Evolutionary conservation across 1,139 yeast species (phyloP).

Genomic region (Blastobotrys buckinghamii): DNA sequence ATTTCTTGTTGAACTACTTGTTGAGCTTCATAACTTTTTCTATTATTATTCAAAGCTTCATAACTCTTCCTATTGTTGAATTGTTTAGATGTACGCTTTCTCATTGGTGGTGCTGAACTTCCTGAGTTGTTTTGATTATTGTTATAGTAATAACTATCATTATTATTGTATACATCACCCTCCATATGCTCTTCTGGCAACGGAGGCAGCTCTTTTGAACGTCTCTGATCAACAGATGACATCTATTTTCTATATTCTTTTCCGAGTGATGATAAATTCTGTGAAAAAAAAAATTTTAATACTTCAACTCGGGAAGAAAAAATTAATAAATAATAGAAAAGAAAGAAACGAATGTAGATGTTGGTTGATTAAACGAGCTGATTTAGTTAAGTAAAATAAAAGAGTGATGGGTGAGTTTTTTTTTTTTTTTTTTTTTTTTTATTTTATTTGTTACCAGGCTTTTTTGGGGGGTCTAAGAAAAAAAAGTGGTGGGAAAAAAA

Average conservation of each 20-base stretch:
- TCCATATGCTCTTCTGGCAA: slow-evolving; percentile 2
- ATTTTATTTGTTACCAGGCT: too few species aligned
- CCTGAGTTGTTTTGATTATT: not conserved
- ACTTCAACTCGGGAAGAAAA: too few species aligned
- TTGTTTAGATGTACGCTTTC: not conserved
- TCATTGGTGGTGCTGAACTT: not conserved
- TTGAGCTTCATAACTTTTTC: slow-evolving; percentile 20
- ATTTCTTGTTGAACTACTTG: slow-evolving; percentile 45
- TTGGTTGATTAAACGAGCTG: too few species aligned
- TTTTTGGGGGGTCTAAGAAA: not conserved
- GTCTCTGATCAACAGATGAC: slow-evolving; percentile 5
- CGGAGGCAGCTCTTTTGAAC: slow-evolving; percentile 9
- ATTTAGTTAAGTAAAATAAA: too few species aligned
- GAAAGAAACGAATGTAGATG: too few species aligned
- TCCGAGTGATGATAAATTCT: not conserved
- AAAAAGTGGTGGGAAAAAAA: not conserved
- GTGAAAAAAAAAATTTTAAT: not conserved
- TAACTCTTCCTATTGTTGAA: not conserved
- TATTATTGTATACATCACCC: not conserved
- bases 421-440: too few species aligned
- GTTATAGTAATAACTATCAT: not conserved
- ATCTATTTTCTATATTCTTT: slow-evolving; percentile 1
- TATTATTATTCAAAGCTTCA: slow-evolving; percentile 17
- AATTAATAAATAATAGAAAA: too few species aligned
- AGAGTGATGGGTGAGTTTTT: too few species aligned